These are phyloP conservation scores for Ceratocystis destructans DNA, from an alignment of 2,329 filamentous ascomycete species.

Conservation along the genomic window DNA sequence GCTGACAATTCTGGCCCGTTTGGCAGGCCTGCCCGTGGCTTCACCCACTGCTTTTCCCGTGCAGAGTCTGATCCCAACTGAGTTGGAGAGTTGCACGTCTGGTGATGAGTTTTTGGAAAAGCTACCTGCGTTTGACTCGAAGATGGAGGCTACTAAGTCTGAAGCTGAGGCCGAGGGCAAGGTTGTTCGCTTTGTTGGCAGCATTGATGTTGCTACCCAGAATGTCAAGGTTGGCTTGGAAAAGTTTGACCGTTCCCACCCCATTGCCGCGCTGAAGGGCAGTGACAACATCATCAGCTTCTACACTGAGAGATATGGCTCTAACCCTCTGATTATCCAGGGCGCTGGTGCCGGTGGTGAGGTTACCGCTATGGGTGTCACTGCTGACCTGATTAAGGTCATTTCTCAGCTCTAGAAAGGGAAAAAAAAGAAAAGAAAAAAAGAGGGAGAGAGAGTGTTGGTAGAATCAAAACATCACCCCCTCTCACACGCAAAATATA, in stretches of 20 bases:
- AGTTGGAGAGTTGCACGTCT: slow-evolving; percentile 61
- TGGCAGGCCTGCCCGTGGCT: slow-evolving; percentile 69
- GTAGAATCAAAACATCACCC: background rate
- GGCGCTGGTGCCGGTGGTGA: slow-evolving; percentile 88
- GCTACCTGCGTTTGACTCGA: slow-evolving; percentile 68
- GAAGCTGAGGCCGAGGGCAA: slow-evolving; percentile 77
- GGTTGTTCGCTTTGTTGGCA: slow-evolving; percentile 87
- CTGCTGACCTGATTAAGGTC: slow-evolving; percentile 84
- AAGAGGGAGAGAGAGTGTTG: too few species aligned
- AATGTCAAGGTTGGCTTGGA: slow-evolving; percentile 84
- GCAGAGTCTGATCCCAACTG: slow-evolving; percentile 79
- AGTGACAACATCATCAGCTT: slow-evolving; percentile 99
- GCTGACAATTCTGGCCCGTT: slow-evolving; percentile 79
- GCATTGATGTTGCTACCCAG: slow-evolving; percentile 70
- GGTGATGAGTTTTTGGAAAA: slow-evolving; percentile 76
- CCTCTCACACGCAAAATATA: too few species aligned
- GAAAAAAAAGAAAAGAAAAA: background rate
- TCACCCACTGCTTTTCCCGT: slow-evolving; percentile 84
- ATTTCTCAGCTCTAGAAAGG: slow-evolving; percentile 48
- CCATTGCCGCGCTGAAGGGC: slow-evolving; percentile 87
- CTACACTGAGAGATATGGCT: slow-evolving; percentile 88
- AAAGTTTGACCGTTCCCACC: slow-evolving; percentile 74
- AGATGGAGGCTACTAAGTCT: slow-evolving; percentile 81
- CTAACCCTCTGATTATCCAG: slow-evolving; percentile 84
- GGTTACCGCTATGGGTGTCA: slow-evolving; percentile 95